phyloP scores from a whole-genome alignment of 805 yeast species.

The Metschnikowia proteae region DNA sequence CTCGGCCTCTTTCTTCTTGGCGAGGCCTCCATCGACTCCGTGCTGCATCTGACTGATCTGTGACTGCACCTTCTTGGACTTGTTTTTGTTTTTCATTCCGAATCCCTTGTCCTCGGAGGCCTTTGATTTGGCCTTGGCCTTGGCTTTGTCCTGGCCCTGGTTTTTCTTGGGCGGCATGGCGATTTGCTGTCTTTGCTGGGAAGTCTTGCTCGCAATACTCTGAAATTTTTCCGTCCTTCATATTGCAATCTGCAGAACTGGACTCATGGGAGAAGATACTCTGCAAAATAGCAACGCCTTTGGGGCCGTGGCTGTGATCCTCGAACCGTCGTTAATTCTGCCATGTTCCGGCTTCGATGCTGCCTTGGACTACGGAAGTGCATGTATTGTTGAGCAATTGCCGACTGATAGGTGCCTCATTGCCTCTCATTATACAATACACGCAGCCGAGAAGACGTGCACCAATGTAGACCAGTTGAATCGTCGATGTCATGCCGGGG shows the following conservation, averaged over 20 bases:
- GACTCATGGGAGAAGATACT: too few species aligned
- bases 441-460: too few species aligned
- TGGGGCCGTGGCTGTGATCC: not conserved
- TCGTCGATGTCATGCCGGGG: too few species aligned
- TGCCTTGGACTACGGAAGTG: not conserved
- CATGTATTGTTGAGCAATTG: too few species aligned
- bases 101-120: slow-evolving; percentile 84
- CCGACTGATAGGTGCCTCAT: too few species aligned
- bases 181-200: slow-evolving; percentile 8
- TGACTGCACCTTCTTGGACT: slow-evolving; percentile 78
- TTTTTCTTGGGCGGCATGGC: slow-evolving; percentile 76
- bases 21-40: slow-evolving; percentile 46
- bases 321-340: not conserved
- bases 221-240: slow-evolving; percentile 1
- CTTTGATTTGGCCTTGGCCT: slow-evolving; percentile 60
- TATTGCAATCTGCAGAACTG: slow-evolving; percentile 3
- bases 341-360: not conserved
- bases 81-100: slow-evolving; percentile 93
- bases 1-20: slow-evolving; percentile 73
- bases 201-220: slow-evolving; percentile 3
- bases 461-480: too few species aligned
- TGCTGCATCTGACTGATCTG: slow-evolving; percentile 46
- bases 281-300: not conserved
- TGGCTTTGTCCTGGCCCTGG: slow-evolving; percentile 54
- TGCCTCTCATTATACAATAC: too few species aligned